Conservation (phyloP, 139 green algal species). For the Yamagishiella unicocca region DNA sequence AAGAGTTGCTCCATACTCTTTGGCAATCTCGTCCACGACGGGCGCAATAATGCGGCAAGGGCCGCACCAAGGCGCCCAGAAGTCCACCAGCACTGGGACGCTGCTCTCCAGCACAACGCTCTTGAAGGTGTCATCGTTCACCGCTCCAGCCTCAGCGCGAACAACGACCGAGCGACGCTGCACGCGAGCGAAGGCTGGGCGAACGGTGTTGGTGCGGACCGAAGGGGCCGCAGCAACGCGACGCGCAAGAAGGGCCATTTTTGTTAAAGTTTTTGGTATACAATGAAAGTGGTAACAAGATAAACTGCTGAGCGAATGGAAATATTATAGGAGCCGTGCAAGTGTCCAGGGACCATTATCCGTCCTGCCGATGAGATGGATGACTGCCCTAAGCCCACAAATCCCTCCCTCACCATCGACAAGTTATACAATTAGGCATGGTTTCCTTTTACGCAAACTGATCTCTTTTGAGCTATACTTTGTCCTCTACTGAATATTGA, state of each 20-base stretch:
- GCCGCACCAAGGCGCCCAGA: conserved; percentile 93
- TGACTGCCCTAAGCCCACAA: background rate
- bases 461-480: background rate
- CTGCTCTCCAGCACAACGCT: conserved; percentile 85
- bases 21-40: conserved; percentile 89
- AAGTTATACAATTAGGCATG: background rate
- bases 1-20: conserved; percentile 86
- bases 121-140: conserved; percentile 91
- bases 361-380: conserved; percentile 22
- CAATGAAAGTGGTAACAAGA: too few species aligned
- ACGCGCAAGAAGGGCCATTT: conserved; percentile 36
- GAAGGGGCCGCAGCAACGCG: background rate
- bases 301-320: too few species aligned
- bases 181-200: background rate
- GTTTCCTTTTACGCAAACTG: background rate
- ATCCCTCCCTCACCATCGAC: background rate
- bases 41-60: conserved; percentile 96
- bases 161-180: conserved; percentile 32
- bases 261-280: too few species aligned
- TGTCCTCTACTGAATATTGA: too few species aligned
- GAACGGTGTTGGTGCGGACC: background rate
- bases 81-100: conserved; percentile 97
- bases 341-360: background rate
- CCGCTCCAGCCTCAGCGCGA: conserved; percentile 62
- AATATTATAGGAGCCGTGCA: too few species aligned